Base-by-base conservation (phyloP, 805 yeast species). In the Zygosaccharomyces gambellarensis region DNA sequence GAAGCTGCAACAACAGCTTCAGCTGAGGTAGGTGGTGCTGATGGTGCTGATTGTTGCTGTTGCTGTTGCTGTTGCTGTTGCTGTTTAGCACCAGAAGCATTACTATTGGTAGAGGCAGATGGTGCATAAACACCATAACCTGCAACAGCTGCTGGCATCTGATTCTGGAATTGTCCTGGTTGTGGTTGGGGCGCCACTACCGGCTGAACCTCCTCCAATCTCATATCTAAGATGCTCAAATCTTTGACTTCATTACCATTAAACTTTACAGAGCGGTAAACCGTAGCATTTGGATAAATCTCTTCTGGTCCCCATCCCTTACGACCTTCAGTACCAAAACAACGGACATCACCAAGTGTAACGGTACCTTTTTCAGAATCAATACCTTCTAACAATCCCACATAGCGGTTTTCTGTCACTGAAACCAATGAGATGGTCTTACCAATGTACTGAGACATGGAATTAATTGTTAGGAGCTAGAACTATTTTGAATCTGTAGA, bases 181-280 rank as follows among this genome's bases (percentile, higher is more conserved):
- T 47, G 56, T 23, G 52, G 55, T 39, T 44, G 60, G 19, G 67
- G 64, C 43, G 68, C 67, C 32, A 64, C 57, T 21, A 76, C 78
- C 0, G 88, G 85, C 55, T 76, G 74, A 28, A 85, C 86, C 51
- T 80, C 80, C 38, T 81, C 83, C 50, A 83, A 71, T 3, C 83
- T 81, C 32, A 75, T 75, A 54, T 90, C 97, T 61, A 92, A 75
- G 48, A 94, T 94, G 57, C 82, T 81, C 67, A 94, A 76, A 62
- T 87, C 96, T 70, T 87, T 86, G 21, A 94, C 97, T 60, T 92
- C 97, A 23, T 87, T 80, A 34, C 99, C 99, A 58, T 90, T 81
- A 67, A 94, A 86, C 48, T 85, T 87, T 45, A 94, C 88, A 49
- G 78, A 79, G 25, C 87, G 90, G 68, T 81, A 87, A 12, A 84